These are phyloP conservation scores for Pulveroboletus sp. DNA, from an alignment of 768 basidiomycete species.

Conservation along the genomic window DNA sequence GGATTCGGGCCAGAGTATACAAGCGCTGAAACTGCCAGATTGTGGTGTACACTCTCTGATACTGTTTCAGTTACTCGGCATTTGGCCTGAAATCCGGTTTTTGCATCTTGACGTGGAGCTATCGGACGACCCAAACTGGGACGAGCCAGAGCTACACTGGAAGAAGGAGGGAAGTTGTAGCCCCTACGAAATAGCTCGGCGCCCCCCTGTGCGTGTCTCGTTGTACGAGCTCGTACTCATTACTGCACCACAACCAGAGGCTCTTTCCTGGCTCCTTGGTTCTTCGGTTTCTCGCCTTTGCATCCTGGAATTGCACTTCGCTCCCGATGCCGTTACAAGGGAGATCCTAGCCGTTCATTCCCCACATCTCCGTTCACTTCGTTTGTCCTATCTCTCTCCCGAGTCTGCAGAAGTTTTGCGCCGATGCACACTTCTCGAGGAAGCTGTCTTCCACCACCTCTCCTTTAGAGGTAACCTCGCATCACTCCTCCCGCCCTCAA, in stretches of 20 bases:
- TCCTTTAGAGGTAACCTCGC: too few relatives aligned
- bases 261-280: not conserved
- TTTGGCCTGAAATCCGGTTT: constrained; percentile 33
- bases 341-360: too few relatives aligned
- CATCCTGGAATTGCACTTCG: not conserved
- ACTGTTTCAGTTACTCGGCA: constrained; percentile 38
- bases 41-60: constrained; percentile 26
- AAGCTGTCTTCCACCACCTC: not conserved
- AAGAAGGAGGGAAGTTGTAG: too few relatives aligned
- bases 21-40: constrained; percentile 4
- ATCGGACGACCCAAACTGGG: too few relatives aligned
- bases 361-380: not conserved
- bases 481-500: not conserved
- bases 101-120: too few relatives aligned
- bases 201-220: not conserved
- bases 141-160: too few relatives aligned
- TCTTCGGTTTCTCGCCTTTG: not conserved
- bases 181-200: not conserved
- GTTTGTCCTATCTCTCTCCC: too few relatives aligned
- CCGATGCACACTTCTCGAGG: not conserved
- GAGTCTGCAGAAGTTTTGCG: not conserved
- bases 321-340: too few relatives aligned
- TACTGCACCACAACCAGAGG: not conserved
- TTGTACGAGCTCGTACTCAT: not conserved
- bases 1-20: constrained; percentile 20